Percentiles rank a stretch among this genome's conserved stretches.
These are phyloP conservation scores for Fusarium albosuccineum DNA, from an alignment of 2,329 filamentous ascomycete species.

Conservation along the genomic window DNA sequence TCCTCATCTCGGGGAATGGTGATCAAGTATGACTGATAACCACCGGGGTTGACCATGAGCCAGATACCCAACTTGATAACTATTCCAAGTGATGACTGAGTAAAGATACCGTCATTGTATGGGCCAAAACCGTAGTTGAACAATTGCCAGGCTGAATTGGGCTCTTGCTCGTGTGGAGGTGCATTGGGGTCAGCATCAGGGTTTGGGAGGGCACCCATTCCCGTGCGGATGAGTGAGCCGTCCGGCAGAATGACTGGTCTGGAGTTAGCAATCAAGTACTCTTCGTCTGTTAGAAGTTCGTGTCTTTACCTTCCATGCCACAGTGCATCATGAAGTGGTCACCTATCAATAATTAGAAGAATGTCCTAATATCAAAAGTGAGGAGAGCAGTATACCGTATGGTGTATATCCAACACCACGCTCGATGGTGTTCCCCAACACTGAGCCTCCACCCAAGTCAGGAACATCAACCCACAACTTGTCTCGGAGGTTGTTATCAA, in stretches of 20 bases:
- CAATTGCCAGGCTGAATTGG: slow-evolving; percentile 33
- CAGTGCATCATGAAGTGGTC: slow-evolving; percentile 41
- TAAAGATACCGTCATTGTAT: slow-evolving; percentile 35
- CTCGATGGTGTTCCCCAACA: slow-evolving; percentile 34
- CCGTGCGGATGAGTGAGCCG: slow-evolving; percentile 28
- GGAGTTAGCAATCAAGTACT: not conserved
- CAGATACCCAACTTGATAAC: slow-evolving; percentile 39
- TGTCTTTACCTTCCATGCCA: slow-evolving; percentile 32
- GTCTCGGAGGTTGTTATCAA: slow-evolving; percentile 26
- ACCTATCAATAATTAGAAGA: not conserved
- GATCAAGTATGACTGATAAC: slow-evolving; percentile 37
- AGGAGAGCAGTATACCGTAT: slow-evolving; percentile 11
- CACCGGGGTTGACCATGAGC: slow-evolving; percentile 36
- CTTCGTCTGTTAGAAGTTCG: not conserved
- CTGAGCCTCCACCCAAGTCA: slow-evolving; percentile 33
- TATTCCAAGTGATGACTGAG: slow-evolving; percentile 32
- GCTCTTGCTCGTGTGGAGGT: slow-evolving; percentile 30
- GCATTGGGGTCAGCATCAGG: slow-evolving; percentile 28
- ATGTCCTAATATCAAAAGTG: rapidly evolving
- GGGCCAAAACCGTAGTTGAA: slow-evolving; percentile 38
- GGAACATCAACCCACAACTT: slow-evolving; percentile 40
- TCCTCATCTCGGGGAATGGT: slow-evolving; percentile 39
- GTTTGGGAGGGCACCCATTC: slow-evolving; percentile 38
- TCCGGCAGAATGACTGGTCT: slow-evolving; percentile 21
- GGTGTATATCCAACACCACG: slow-evolving; percentile 38